Conservation (phyloP, 805 yeast species). For the Saturnispora mendoncae region DNA sequence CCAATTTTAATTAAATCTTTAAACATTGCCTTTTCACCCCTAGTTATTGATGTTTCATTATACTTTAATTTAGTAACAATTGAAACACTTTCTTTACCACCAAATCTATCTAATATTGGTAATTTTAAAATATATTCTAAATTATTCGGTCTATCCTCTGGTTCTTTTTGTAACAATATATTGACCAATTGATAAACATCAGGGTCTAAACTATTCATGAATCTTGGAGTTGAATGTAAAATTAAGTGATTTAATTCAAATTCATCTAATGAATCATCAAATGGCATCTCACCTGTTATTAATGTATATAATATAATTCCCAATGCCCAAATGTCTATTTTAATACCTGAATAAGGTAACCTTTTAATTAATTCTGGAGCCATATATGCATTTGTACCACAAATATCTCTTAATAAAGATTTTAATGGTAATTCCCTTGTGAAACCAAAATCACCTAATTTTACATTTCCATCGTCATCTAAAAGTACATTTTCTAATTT, state of each 20-base stretch:
- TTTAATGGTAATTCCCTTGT: conserved; percentile 55
- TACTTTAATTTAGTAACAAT: conserved; percentile 30
- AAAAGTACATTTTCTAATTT: conserved; percentile 85
- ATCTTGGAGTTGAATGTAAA: conserved; percentile 55
- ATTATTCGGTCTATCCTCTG: conserved; percentile 49
- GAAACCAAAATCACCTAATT: conserved; percentile 89
- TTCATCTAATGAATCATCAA: conserved; percentile 61
- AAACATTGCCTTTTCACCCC: conserved; percentile 52
- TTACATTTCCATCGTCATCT: conserved; percentile 51
- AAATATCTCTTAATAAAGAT: conserved; percentile 60
- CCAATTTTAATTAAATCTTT: conserved; percentile 52
- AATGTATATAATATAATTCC: conserved; percentile 85
- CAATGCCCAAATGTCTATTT: conserved; percentile 84
- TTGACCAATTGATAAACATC: conserved; percentile 43
- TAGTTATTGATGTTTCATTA: conserved; percentile 32
- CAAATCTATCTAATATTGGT: conserved; percentile 40
- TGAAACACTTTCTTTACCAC: conserved; percentile 35
- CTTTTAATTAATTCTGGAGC: conserved; percentile 81
- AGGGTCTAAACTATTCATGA: conserved; percentile 25
- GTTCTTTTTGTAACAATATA: conserved; percentile 55
- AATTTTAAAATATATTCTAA: conserved; percentile 41
- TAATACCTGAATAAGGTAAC: conserved; percentile 67
- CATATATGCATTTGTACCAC: conserved; percentile 95
- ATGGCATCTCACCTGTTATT: conserved; percentile 83
- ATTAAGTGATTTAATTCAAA: conserved; percentile 56